Evolutionary conservation across 2,329 filamentous ascomycete species (phyloP), one percentile per base, ranked within the genome.

Genomic region (Cercospora sp.): DNA sequence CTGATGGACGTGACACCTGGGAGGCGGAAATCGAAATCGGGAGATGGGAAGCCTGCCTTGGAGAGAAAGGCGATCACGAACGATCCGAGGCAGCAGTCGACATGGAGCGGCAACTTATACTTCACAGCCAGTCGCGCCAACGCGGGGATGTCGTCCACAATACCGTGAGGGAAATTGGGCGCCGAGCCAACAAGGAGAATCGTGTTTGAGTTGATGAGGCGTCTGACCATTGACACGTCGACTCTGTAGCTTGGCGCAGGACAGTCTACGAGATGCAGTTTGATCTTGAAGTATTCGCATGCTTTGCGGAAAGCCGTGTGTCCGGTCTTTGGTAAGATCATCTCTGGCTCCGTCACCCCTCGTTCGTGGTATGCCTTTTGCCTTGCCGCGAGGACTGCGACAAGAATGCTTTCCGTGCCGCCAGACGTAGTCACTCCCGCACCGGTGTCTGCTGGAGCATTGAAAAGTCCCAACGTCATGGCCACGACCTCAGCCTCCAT

Each of bases 401-500:
- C 96, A 66, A 99, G 84, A 75, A 99, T 99, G 68, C 93, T 96
- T 81, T 99, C 95, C 0, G 95, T 97, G 60, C 95, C 95, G 70
- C 95, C 95, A 70, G 91, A 92, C 1, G 95, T 98, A 16, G 92
- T 93, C 9, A 95, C 93, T 70, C 95, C 95, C 5, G 92, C 94
- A 31, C 90, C 92, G 65, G 89, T 90, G n/a, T 89, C 83, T 3
- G 45, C 2, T 13, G 95, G 95, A 8, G 91, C 93, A 79, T 96
- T 92, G 84, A 97, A 99, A 79, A 99, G 71, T 5, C 69, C 72
- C 63, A 79, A 64, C 0, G 96, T 93, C 94, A 99, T 99, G 72
- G 94, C 91, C 63, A 99, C 95, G 69, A 99, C 85, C 83, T 99
- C 95, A 55, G 95, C 94, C 83, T 99, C 95, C 95, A 99, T 99